Evolutionary conservation across 2,329 filamentous ascomycete genomes (phyloP).

Genomic region (Bipolaris oryzae): DNA sequence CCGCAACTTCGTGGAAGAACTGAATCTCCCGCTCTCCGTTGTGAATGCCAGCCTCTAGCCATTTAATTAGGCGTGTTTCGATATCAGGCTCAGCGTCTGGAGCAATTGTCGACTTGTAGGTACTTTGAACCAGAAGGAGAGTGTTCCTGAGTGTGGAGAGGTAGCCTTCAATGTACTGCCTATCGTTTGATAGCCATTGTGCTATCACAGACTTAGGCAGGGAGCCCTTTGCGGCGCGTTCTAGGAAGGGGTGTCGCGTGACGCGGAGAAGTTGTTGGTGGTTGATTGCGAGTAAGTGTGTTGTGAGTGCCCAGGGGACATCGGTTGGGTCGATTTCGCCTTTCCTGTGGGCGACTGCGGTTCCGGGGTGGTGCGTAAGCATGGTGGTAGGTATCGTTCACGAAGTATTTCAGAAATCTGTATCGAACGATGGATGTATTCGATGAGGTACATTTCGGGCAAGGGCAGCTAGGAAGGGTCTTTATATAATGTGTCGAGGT

Average conservation of each 20-base stretch:
- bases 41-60: constrained; percentile 40
- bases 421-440: constrained; percentile 23
- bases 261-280: constrained; percentile 36
- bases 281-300: constrained; percentile 38
- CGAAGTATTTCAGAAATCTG: constrained; percentile 21
- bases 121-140: constrained; percentile 24
- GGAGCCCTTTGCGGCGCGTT: constrained; percentile 37
- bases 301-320: constrained; percentile 36
- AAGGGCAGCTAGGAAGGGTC: not conserved
- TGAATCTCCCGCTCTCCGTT: constrained; percentile 41
- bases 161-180: constrained; percentile 43
- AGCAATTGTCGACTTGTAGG: constrained; percentile 17
- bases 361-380: constrained; percentile 28
- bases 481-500: constrained; percentile 11
- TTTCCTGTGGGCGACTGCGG: constrained; percentile 19
- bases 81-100: constrained; percentile 25
- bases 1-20: constrained; percentile 42
- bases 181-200: constrained; percentile 45
- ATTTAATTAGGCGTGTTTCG: constrained; percentile 33
- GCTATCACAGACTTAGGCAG: constrained; percentile 40
- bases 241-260: constrained; percentile 41
- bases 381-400: constrained; percentile 19
- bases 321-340: constrained; percentile 25
- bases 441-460: constrained; percentile 20
- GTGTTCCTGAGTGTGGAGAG: constrained; percentile 35